Evolutionary conservation across 371 early-diverging fungal species (phyloP).

Genomic region (Apophysomyces elegans): DNA sequence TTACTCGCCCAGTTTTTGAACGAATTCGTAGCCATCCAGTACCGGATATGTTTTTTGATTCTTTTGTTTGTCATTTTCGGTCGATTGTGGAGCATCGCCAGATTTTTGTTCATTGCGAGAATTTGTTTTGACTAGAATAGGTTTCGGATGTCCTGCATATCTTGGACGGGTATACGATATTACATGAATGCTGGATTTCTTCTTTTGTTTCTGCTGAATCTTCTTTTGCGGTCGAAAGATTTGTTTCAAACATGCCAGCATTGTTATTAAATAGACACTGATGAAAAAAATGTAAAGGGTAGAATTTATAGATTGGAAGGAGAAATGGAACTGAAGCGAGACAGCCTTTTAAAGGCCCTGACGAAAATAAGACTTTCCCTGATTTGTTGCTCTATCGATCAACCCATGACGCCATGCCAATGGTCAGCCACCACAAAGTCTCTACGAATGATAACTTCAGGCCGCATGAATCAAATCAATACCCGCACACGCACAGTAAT

Average conservation of each 20-base stretch:
- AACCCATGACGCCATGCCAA: conserved; percentile 10
- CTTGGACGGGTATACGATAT: background rate
- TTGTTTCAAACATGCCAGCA: background rate
- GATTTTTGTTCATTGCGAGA: background rate
- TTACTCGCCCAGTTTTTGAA: conserved; percentile 67
- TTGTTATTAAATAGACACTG: background rate
- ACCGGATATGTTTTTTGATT: conserved; percentile 28
- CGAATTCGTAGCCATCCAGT: conserved; percentile 47
- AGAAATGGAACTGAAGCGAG: background rate
- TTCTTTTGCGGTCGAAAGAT: background rate
- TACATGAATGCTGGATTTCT: background rate
- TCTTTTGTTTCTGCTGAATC: background rate
- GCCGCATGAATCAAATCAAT: conserved; percentile 1
- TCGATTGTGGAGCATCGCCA: background rate
- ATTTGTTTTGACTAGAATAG: background rate
- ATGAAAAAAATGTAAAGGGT: background rate
- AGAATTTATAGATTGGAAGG: background rate
- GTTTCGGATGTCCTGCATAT: background rate
- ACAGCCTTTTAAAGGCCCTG: background rate
- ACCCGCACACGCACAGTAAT: background rate
- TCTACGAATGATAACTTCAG: conserved; percentile 4
- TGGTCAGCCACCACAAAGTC: conserved; percentile 1
- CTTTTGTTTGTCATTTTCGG: background rate
- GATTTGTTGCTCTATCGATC: conserved; percentile 2
- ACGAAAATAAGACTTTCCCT: background rate